These are phyloP conservation scores for Ustilago lituana DNA, from an alignment of 1,284 basidiomycete species.

Conservation along the genomic window DNA sequence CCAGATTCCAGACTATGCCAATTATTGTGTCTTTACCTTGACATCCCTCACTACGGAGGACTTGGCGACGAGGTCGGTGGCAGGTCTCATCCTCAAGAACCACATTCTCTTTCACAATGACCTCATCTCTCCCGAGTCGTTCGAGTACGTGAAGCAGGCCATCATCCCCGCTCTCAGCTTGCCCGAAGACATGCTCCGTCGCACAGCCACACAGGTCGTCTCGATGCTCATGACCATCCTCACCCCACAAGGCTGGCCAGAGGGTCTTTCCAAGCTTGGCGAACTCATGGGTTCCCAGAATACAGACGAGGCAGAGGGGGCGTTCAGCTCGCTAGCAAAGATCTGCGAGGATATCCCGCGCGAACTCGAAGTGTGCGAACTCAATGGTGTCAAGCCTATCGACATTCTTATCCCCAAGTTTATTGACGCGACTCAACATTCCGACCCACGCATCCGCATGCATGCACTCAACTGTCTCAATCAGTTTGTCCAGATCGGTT, in stretches of 20 bases:
- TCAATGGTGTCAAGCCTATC: conserved; percentile 72
- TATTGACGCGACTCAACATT: conserved; percentile 78
- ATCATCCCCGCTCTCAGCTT: conserved; percentile 63
- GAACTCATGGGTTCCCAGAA: conserved; percentile 58
- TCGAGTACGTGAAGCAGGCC: conserved; percentile 63
- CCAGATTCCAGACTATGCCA: conserved; percentile 75
- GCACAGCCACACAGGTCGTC: conserved; percentile 65
- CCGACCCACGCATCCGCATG: conserved; percentile 83
- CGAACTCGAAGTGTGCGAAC: conserved; percentile 86
- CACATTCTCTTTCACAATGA: conserved; percentile 71
- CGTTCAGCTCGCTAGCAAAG: conserved; percentile 93
- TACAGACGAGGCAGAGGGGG: conserved; percentile 71
- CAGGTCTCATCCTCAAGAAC: conserved; percentile 97
- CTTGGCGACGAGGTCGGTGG: conserved; percentile 89
- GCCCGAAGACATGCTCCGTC: conserved; percentile 62
- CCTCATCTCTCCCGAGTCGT: conserved; percentile 55
- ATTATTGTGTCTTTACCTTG: conserved; percentile 92
- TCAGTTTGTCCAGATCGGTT: conserved; percentile 79
- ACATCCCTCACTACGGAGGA: conserved; percentile 82
- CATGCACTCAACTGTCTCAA: conserved; percentile 93
- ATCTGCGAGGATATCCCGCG: conserved; percentile 96
- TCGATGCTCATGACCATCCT: conserved; percentile 64
- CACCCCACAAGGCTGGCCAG: conserved; percentile 61
- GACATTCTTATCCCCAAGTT: conserved; percentile 80
- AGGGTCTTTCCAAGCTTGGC: conserved; percentile 60